These are phyloP conservation scores for Pseudogymnoascus sp. DNA, from an alignment of 2,329 filamentous ascomycete species.

Conservation along the genomic window DNA sequence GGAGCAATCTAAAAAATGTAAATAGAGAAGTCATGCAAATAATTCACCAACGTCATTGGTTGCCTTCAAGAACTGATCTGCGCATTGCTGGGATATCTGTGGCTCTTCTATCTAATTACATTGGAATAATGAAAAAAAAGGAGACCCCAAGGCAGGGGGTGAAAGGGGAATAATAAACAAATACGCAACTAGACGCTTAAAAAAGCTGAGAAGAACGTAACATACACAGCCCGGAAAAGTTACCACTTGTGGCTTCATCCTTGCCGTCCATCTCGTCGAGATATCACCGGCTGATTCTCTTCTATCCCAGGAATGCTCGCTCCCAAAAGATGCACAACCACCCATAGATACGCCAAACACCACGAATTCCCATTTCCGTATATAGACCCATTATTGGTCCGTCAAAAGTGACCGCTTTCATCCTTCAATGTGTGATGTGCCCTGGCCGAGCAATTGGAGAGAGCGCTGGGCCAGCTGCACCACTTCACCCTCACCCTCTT, in stretches of 20 bases:
- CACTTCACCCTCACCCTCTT: slow-evolving; percentile 88
- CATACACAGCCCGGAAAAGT: slow-evolving; percentile 14
- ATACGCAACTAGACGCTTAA: slow-evolving; percentile 22
- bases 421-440: slow-evolving; percentile 68
- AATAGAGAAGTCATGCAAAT: slow-evolving; percentile 23
- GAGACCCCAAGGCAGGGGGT: slow-evolving; percentile 12
- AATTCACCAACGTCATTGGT: neutral
- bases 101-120: slow-evolving; percentile 29
- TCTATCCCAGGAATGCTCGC: slow-evolving; percentile 29
- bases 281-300: slow-evolving; percentile 17
- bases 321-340: slow-evolving; percentile 22
- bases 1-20: slow-evolving; percentile 17
- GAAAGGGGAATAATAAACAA: slow-evolving; percentile 21
- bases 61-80: neutral
- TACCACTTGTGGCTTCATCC: slow-evolving; percentile 14
- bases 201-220: slow-evolving; percentile 17
- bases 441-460: slow-evolving; percentile 74
- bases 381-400: slow-evolving; percentile 14
- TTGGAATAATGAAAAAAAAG: slow-evolving; percentile 21
- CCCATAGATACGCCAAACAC: slow-evolving; percentile 29
- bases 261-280: slow-evolving; percentile 9
- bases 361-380: slow-evolving; percentile 26
- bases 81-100: slow-evolving; percentile 12
- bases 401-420: slow-evolving; percentile 30
- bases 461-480: slow-evolving; percentile 85